phyloP scores from a whole-genome alignment of 306 rosid species.

The Rosa chinensis region DNA sequence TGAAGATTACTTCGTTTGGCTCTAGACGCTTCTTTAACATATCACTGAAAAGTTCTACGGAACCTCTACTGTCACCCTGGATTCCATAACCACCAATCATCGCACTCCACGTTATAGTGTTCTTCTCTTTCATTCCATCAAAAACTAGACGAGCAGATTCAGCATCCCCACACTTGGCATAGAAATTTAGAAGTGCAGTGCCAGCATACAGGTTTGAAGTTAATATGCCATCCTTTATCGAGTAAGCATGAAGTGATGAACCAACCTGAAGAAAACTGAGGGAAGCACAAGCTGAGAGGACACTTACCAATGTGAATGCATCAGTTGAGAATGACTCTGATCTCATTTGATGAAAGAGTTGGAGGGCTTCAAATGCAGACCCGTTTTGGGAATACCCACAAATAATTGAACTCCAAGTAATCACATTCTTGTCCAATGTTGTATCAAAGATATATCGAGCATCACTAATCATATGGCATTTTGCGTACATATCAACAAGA shows the following conservation, averaged over 20 bases:
- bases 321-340: slow-evolving; percentile 44
- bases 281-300: slow-evolving; percentile 62
- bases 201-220: slow-evolving; percentile 55
- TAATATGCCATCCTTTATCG: slow-evolving; percentile 47
- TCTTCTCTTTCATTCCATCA: slow-evolving; percentile 67
- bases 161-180: slow-evolving; percentile 79
- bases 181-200: slow-evolving; percentile 68
- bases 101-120: slow-evolving; percentile 64
- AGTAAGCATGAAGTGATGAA: slow-evolving; percentile 58
- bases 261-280: slow-evolving; percentile 57
- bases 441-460: slow-evolving; percentile 56
- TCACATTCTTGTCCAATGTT: slow-evolving; percentile 41
- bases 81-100: slow-evolving; percentile 80
- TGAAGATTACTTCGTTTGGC: slow-evolving; percentile 65
- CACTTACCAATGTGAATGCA: slow-evolving; percentile 63
- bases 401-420: slow-evolving; percentile 76
- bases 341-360: slow-evolving; percentile 57
- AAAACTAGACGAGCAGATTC: slow-evolving; percentile 58
- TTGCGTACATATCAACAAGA: slow-evolving; percentile 70
- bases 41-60: slow-evolving; percentile 55
- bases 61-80: slow-evolving; percentile 66
- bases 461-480: slow-evolving; percentile 44
- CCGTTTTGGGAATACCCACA: slow-evolving; percentile 66
- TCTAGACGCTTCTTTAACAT: slow-evolving; percentile 56
- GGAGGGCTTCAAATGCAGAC: slow-evolving; percentile 51